Conservation (phyloP, 1,284 basidiomycete genomes). For the Pascua sp. region DNA sequence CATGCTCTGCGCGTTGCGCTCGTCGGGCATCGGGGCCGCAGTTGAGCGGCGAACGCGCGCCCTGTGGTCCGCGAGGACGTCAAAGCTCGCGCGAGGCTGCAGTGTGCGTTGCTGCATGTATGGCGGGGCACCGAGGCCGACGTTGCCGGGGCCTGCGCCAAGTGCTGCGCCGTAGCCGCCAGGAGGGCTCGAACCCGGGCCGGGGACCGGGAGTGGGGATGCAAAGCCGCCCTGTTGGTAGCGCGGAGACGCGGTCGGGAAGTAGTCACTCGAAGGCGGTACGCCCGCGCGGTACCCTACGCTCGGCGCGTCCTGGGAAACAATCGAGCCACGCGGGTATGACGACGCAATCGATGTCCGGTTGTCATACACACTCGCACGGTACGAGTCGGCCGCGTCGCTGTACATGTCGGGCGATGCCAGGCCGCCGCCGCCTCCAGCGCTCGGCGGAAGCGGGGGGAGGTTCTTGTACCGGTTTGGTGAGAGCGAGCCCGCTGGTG, state of each 20-base stretch:
- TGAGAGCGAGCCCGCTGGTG: conserved; percentile 18
- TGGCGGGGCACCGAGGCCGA: neutral
- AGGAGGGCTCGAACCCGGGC: neutral
- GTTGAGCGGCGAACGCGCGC: conserved; percentile 13
- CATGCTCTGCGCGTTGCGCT: conserved; percentile 26
- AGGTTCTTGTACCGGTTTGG: conserved; percentile 45
- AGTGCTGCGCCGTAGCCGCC: neutral
- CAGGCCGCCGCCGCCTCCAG: neutral
- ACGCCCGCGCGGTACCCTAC: conserved; percentile 10
- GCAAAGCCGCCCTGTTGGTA: conserved; percentile 6
- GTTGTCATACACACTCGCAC: conserved; percentile 15
- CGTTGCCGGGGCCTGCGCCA: no score
- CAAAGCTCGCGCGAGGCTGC: conserved; percentile 22
- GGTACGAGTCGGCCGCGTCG: conserved; percentile 9
- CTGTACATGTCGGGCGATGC: conserved; percentile 9
- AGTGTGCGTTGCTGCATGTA: conserved; percentile 8
- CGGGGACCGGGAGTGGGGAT: neutral
- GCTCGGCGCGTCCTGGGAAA: conserved; percentile 6
- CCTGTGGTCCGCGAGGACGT: conserved; percentile 9
- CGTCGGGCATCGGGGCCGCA: conserved; percentile 2
- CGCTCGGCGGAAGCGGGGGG: conserved; percentile 37
- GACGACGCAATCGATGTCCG: conserved; percentile 13
- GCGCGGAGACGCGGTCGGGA: conserved; percentile 19
- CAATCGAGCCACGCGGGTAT: conserved; percentile 5
- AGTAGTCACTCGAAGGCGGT: conserved; percentile 17